These are phyloP conservation scores for Sclerotinia trifoliorum DNA, from an alignment of 2,329 filamentous ascomycete genomes.

Conservation along the genomic window DNA sequence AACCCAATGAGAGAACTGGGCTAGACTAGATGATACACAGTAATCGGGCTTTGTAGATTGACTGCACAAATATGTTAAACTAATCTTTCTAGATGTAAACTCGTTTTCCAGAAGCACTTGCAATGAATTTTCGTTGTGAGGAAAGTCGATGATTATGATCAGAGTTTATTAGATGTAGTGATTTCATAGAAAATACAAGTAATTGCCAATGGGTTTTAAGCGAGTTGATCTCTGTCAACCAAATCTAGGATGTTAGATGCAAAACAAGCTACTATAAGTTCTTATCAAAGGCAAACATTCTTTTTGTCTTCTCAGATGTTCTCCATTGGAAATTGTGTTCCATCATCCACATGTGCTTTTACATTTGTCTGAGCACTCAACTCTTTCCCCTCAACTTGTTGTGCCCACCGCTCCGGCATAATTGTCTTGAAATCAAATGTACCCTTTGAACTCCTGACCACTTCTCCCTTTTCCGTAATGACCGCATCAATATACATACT, in stretches of 20 bases:
- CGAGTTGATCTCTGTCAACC: neutral
- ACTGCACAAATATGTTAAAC: no score
- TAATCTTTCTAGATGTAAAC: no score
- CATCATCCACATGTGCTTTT: constrained; percentile 18
- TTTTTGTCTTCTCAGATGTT: neutral
- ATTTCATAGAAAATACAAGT: neutral
- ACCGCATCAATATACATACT: constrained; percentile 86
- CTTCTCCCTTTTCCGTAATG: constrained; percentile 86
- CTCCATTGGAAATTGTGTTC: constrained; percentile 25
- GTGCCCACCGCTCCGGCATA: constrained; percentile 55
- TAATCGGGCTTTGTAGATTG: neutral
- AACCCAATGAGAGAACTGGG: neutral
- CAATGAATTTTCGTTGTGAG: no score
- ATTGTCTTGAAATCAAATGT: constrained; percentile 62
- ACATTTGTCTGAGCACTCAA: constrained; percentile 1
- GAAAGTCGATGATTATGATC: neutral
- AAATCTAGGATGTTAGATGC: neutral
- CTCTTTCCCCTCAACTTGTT: constrained; percentile 27
- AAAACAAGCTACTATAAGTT: neutral
- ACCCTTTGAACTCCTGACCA: constrained; percentile 72
- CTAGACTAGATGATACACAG: neutral
- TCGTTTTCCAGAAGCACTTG: neutral
- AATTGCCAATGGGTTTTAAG: neutral
- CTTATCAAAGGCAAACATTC: neutral
- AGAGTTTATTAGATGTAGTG: neutral